Percentiles rank a stretch among this genome's conserved stretches.
phyloP scores from a whole-genome alignment of 352 stramenopile species.

The Phytophthora rubi region DNA sequence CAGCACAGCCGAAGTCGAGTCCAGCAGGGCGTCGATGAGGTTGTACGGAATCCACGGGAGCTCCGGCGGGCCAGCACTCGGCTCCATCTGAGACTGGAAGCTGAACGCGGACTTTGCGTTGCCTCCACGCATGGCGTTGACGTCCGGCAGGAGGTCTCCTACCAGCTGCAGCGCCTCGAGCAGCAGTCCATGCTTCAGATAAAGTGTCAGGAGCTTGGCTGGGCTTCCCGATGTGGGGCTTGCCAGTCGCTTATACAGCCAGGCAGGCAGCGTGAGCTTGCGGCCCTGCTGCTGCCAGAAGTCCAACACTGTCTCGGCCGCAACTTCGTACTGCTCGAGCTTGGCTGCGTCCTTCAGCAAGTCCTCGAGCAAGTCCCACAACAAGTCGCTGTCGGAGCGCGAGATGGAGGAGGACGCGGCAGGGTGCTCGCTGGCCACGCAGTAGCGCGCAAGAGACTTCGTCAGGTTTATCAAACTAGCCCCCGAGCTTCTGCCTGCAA shows the following conservation, averaged over 20 bases:
- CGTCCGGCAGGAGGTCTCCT: constrained; percentile 44
- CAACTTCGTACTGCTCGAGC: constrained; percentile 62
- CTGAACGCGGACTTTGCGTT: constrained; percentile 16
- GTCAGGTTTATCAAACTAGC: constrained; percentile 49
- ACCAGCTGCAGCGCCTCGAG: constrained; percentile 71
- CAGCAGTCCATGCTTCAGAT: constrained; percentile 65
- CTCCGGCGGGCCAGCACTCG: constrained; percentile 20
- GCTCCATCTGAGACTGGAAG: constrained; percentile 46
- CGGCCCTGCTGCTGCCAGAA: constrained; percentile 55
- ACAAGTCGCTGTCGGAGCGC: constrained; percentile 42
- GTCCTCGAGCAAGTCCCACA: constrained; percentile 64
- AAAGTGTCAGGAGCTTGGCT: constrained; percentile 61
- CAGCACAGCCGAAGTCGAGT: constrained; percentile 51
- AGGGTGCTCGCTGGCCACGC: constrained; percentile 54
- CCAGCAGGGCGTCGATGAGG: constrained; percentile 65
- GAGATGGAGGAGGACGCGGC: constrained; percentile 28
- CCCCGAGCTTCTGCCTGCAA: constrained; percentile 32
- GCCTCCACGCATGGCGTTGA: constrained; percentile 14
- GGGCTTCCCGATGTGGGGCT: constrained; percentile 51
- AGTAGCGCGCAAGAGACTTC: constrained; percentile 73
- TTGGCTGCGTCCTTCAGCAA: constrained; percentile 50
- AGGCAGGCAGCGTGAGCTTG: constrained; percentile 67
- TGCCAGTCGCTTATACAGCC: constrained; percentile 56
- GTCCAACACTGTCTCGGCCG: constrained; percentile 58
- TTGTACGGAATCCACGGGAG: constrained; percentile 78